These are phyloP conservation scores for Lolium multiflorum DNA, from an alignment of 176 grass and related monocot genomes.

Conservation along the genomic window DNA sequence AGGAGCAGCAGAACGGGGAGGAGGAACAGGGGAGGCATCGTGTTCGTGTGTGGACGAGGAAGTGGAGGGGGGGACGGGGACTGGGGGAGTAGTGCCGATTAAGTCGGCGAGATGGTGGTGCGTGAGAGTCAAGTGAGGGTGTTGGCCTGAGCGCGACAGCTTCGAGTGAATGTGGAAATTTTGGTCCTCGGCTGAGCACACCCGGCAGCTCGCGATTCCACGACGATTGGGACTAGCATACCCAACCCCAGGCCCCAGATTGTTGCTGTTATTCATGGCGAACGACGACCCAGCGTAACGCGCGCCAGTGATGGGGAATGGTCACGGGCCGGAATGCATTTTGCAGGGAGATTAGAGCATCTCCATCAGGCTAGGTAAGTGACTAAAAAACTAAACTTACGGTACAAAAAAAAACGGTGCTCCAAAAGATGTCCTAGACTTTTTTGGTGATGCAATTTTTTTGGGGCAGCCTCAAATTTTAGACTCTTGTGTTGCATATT, in stretches of 20 bases:
- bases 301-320: background rate
- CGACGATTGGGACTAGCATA: background rate
- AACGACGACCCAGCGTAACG: background rate
- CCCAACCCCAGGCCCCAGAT: background rate
- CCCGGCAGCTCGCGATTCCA: background rate
- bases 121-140: conserved; percentile 39
- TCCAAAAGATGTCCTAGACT: no score
- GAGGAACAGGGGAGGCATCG: conserved; percentile 25
- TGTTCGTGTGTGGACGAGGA: background rate
- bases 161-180: conserved; percentile 12
- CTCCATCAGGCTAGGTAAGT: no score
- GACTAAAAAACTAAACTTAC: no score
- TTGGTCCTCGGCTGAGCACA: background rate
- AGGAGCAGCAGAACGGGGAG: background rate
- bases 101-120: background rate
- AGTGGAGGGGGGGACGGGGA: background rate
- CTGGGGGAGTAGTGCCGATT: background rate
- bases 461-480: no score
- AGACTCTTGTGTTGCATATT: no score
- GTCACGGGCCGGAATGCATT: background rate
- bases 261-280: background rate
- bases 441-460: no score
- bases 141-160: background rate
- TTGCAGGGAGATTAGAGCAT: background rate
- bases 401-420: no score